Evolutionary conservation across 2,329 filamentous ascomycete species (phyloP).

Genomic region (Fusarium hainanense): DNA sequence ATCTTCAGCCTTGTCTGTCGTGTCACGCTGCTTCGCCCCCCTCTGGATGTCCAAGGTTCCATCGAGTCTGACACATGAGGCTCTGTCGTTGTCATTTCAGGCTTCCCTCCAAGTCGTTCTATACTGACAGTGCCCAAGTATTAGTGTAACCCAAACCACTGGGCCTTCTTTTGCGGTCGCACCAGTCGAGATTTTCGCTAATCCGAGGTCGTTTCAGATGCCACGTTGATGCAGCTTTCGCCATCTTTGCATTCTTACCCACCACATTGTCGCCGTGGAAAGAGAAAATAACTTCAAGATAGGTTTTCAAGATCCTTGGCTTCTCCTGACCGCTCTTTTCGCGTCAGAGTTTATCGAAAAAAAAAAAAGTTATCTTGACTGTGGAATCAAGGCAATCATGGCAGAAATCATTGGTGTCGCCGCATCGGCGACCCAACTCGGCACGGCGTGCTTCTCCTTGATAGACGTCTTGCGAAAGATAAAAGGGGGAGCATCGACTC

Average conservation of each 20-base stretch:
- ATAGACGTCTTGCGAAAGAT: slow-evolving; percentile 38
- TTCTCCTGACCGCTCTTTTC: slow-evolving; percentile 19
- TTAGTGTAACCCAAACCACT: neutral
- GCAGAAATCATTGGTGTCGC: slow-evolving; percentile 41
- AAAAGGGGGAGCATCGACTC: slow-evolving; percentile 34
- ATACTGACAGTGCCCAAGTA: slow-evolving; percentile 1
- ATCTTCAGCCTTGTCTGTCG: neutral
- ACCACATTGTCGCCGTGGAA: neutral
- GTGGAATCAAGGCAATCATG: slow-evolving; percentile 20
- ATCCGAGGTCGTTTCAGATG: slow-evolving; percentile 5
- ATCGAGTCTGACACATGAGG: slow-evolving; percentile 23
- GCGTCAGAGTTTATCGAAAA: neutral
- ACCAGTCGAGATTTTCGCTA: neutral
- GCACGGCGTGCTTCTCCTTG: slow-evolving; percentile 20
- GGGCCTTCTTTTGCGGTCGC: slow-evolving; percentile 4
- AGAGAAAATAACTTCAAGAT: neutral
- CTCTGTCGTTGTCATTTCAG: slow-evolving; percentile 14
- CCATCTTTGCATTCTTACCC: slow-evolving; percentile 19
- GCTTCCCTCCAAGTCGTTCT: neutral
- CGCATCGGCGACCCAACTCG: slow-evolving; percentile 36
- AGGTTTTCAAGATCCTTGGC: neutral
- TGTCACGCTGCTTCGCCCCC: slow-evolving; percentile 22
- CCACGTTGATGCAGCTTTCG: slow-evolving; percentile 17
- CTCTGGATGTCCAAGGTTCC: neutral
- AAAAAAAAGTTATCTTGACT: slow-evolving; percentile 1